These are phyloP conservation scores for Scutellaria baicalensis DNA, from an alignment of 257 asterid genomes.

Conservation along the genomic window DNA sequence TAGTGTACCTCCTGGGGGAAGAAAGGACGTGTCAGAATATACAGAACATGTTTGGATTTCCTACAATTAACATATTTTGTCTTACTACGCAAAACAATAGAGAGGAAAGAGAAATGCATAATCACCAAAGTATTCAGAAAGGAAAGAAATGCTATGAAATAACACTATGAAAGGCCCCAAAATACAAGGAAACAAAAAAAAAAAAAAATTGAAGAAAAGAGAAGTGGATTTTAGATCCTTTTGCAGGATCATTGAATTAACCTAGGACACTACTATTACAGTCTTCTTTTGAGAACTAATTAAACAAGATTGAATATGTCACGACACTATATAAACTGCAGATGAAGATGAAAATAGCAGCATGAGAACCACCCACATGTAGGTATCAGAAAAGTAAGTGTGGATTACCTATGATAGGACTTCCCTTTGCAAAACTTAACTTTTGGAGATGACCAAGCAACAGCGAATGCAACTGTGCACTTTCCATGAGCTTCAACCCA, in stretches of 20 bases:
- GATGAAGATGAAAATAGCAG: neutral
- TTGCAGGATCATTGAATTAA: neutral
- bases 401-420: constrained; percentile 72
- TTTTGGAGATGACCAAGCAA: constrained; percentile 97
- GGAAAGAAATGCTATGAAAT: neutral
- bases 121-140: neutral
- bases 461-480: constrained; percentile 82
- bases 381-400: too few relatives aligned
- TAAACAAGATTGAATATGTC: neutral
- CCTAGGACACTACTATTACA: neutral
- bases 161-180: neutral
- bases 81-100: neutral
- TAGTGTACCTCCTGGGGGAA: constrained; percentile 87
- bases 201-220: neutral
- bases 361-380: neutral
- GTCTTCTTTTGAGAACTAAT: neutral
- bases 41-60: constrained; percentile 1
- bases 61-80: neutral
- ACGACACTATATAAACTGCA: neutral
- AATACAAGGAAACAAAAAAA: neutral
- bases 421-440: constrained; percentile 93
- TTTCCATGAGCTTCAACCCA: constrained; percentile 99
- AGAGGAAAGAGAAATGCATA: neutral
- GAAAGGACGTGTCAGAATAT: neutral
- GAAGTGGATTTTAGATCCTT: neutral